Evolutionary conservation across 2,329 filamentous ascomycete genomes (phyloP).

Genomic region (Hypoxylon sp.): DNA sequence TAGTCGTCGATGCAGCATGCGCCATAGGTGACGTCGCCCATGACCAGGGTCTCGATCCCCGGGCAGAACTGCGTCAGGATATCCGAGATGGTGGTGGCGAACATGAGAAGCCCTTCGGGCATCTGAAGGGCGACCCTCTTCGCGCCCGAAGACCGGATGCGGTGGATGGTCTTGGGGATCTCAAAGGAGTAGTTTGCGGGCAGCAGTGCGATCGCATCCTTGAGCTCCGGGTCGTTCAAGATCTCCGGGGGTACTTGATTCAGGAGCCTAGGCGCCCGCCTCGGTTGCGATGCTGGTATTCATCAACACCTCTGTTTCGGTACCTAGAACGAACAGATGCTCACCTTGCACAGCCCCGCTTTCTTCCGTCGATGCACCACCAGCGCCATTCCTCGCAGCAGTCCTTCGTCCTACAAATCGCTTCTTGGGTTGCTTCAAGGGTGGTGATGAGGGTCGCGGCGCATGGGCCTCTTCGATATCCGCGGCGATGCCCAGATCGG

Average conservation of each 20-base stretch:
- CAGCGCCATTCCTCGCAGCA: slow-evolving; percentile 59
- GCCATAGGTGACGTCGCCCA: slow-evolving; percentile 99
- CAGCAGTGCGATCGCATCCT: slow-evolving; percentile 86
- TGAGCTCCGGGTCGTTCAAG: slow-evolving; percentile 84
- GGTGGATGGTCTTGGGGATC: slow-evolving; percentile 97
- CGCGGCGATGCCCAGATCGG: slow-evolving; percentile 77
- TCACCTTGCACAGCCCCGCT: slow-evolving; percentile 77
- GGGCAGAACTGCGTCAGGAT: slow-evolving; percentile 95
- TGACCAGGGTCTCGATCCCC: slow-evolving; percentile 92
- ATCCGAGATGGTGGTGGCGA: slow-evolving; percentile 97
- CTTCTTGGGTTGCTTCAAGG: slow-evolving; percentile 82
- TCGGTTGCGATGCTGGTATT: slow-evolving; percentile 73
- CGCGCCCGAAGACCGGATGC: slow-evolving; percentile 82
- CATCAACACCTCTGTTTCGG: background rate
- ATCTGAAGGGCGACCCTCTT: slow-evolving; percentile 95
- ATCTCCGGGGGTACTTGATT: slow-evolving; percentile 94
- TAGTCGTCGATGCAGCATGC: slow-evolving; percentile 99
- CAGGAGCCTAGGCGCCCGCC: slow-evolving; percentile 81
- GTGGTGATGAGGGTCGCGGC: slow-evolving; percentile 44
- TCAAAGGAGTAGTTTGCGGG: slow-evolving; percentile 99
- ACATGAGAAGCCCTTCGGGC: slow-evolving; percentile 93
- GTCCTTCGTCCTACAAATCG: slow-evolving; percentile 89
- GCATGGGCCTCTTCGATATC: slow-evolving; percentile 69
- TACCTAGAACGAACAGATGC: slow-evolving; percentile 34
- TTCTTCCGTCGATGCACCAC: slow-evolving; percentile 62